Percentiles rank a stretch among this genome's conserved stretches.
Conservation (phyloP, 495 filamentous ascomycete genomes). For the Amniculicola lignicola region DNA sequence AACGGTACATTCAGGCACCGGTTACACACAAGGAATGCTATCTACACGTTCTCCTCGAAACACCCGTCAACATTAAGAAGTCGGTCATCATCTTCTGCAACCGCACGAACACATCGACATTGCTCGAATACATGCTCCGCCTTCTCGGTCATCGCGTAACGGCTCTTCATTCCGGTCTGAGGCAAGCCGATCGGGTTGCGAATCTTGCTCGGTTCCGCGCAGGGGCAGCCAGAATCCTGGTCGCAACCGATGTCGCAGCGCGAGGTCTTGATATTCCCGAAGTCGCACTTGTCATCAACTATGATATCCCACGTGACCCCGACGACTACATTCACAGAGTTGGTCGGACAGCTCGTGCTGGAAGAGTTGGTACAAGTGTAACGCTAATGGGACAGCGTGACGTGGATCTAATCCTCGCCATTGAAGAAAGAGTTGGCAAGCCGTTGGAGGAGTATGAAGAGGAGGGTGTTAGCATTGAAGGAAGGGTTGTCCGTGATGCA, state of each 20-base stretch:
- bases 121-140: constrained; percentile 80
- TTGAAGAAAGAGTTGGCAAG: constrained; percentile 76
- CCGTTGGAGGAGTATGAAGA: constrained; percentile 80
- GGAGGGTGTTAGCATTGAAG: constrained; percentile 87
- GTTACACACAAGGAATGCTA: constrained; percentile 90
- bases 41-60: constrained; percentile 83
- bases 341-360: constrained; percentile 90
- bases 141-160: constrained; percentile 87
- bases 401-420: constrained; percentile 78
- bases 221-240: constrained; percentile 80
- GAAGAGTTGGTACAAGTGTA: constrained; percentile 72
- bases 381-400: constrained; percentile 92
- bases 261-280: constrained; percentile 94
- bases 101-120: constrained; percentile 79
- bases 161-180: constrained; percentile 78
- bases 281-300: constrained; percentile 88
- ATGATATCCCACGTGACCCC: constrained; percentile 89
- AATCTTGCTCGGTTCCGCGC: constrained; percentile 92
- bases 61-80: constrained; percentile 67
- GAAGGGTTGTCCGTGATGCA: constrained; percentile 73
- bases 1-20: constrained; percentile 82
- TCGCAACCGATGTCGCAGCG: constrained; percentile 95
- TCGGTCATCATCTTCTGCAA: constrained; percentile 93
- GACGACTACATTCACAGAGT: constrained; percentile 98
- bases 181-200: constrained; percentile 74